phyloP scores from a whole-genome alignment of 1,139 yeast genomes.

The Taphrina communis region DNA sequence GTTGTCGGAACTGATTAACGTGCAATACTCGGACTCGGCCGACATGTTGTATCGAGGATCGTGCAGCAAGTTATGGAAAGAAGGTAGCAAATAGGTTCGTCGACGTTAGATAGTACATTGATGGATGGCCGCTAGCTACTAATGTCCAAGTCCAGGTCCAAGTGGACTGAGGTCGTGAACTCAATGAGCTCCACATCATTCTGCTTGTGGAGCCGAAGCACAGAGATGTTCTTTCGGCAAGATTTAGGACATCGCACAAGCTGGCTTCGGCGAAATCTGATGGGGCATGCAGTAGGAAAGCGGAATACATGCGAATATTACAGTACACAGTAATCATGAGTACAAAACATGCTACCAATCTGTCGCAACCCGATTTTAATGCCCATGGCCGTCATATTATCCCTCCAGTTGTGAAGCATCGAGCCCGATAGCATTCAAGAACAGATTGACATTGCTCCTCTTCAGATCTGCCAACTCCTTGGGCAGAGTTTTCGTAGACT shows the following conservation, averaged over 20 bases:
- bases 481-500: constrained; percentile 71
- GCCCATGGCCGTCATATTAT: constrained; percentile 8
- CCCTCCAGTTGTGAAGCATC: constrained; percentile 64
- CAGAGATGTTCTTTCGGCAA: no score
- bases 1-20: constrained; percentile 77
- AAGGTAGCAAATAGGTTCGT: no score
- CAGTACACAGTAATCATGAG: constrained; percentile 1
- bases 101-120: no score
- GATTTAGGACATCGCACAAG: no score
- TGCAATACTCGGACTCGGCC: constrained; percentile 57
- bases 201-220: neutral
- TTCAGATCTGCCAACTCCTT: constrained; percentile 64
- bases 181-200: constrained; percentile 6
- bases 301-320: neutral
- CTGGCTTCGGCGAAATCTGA: no score
- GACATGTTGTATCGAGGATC: neutral
- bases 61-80: neutral
- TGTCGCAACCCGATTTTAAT: no score
- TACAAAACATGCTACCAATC: neutral
- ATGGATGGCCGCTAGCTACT: neutral
- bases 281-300: no score
- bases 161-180: neutral
- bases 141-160: neutral
- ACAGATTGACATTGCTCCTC: constrained; percentile 83
- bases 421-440: constrained; percentile 94